These are phyloP conservation scores for Tetrahymena malaccensis DNA, from an alignment of 73 alveolate species.

Conservation along the genomic window DNA sequence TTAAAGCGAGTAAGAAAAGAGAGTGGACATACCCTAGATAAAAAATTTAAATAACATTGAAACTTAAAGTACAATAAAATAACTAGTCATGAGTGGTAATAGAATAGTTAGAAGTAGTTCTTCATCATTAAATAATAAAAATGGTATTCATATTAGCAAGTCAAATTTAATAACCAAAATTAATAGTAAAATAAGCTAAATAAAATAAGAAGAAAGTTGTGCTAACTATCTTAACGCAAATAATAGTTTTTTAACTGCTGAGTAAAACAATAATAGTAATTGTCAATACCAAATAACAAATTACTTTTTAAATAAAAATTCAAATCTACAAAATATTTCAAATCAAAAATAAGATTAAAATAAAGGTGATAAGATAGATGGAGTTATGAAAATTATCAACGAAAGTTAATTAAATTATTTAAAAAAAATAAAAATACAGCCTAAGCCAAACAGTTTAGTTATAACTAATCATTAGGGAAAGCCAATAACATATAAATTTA, in stretches of 20 bases:
- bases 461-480: neutral
- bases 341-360: neutral
- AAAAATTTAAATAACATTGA: neutral
- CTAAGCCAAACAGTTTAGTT: neutral
- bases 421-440: neutral
- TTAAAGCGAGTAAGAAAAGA: neutral
- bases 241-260: neutral
- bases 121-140: neutral
- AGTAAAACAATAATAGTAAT: too few species aligned
- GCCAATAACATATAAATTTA: neutral
- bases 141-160: neutral
- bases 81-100: neutral
- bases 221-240: too few species aligned
- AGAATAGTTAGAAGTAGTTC: neutral
- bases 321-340: neutral
- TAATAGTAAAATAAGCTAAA: too few species aligned
- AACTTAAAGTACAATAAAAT: neutral
- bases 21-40: neutral
- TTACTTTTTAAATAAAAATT: neutral
- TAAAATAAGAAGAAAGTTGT: neutral
- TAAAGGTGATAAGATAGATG: neutral
- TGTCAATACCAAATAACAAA: neutral
- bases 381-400: neutral
- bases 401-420: neutral
- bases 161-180: neutral